These are phyloP conservation scores for Eutrema salsugineum DNA, from an alignment of 441 rosid genomes.

Conservation along the genomic window DNA sequence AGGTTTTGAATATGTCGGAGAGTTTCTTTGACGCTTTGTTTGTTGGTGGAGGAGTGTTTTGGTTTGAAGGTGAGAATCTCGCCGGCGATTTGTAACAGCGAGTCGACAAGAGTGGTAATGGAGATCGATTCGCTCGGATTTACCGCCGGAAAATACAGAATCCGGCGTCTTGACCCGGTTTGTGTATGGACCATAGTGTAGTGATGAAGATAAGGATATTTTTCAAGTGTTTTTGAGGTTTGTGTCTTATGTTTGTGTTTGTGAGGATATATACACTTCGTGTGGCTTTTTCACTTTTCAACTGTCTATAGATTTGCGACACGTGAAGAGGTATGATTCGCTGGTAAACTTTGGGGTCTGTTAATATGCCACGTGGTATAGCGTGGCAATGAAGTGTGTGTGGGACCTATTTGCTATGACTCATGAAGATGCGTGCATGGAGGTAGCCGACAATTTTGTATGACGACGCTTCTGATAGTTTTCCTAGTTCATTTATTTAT, in stretches of 20 bases:
- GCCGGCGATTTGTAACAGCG: conserved; percentile 42
- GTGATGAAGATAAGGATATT: background rate
- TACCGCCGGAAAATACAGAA: conserved; percentile 63
- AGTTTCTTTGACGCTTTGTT: conserved; percentile 42
- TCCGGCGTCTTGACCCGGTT: conserved; percentile 54
- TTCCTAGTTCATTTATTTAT: background rate
- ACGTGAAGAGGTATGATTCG: conserved; percentile 10
- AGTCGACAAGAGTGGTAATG: conserved; percentile 49
- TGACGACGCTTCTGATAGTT: conserved; percentile 24
- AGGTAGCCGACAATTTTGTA: conserved; percentile 29
- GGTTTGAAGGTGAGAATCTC: conserved; percentile 43
- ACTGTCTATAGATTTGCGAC: background rate
- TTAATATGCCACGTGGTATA: conserved; percentile 12
- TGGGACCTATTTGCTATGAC: conserved; percentile 4
- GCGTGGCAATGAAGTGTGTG: conserved; percentile 18
- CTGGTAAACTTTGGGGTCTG: background rate
- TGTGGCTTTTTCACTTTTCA: conserved; percentile 5
- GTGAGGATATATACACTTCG: conserved; percentile 26
- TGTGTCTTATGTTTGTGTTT: background rate
- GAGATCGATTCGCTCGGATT: conserved; percentile 49
- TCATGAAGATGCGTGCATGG: conserved; percentile 19
- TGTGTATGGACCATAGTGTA: conserved; percentile 37
- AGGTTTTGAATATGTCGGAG: conserved; percentile 54
- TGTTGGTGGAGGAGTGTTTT: conserved; percentile 42
- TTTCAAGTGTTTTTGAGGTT: conserved; percentile 18